Percentiles rank a stretch among this genome's conserved stretches.
These are phyloP conservation scores for Metschnikowia proteae DNA, from an alignment of 805 yeast species.

Conservation along the genomic window DNA sequence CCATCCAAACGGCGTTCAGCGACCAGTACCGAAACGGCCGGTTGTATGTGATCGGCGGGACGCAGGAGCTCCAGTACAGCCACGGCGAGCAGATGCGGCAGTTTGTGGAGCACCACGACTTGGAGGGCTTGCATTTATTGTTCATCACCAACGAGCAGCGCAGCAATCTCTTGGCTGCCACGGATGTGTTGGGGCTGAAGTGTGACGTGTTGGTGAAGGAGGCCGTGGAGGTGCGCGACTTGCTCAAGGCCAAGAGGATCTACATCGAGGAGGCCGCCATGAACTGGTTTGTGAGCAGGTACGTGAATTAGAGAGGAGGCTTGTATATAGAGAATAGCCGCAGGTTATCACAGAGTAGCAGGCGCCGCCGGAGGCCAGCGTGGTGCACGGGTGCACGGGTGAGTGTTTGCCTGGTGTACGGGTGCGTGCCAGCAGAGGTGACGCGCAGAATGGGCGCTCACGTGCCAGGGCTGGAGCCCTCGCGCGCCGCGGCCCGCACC, in stretches of 20 bases:
- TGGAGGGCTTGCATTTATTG: constrained; percentile 53
- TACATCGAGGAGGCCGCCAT: constrained; percentile 71
- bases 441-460: not conserved
- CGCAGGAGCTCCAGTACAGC: constrained; percentile 35
- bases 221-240: constrained; percentile 76
- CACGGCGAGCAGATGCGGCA: constrained; percentile 47
- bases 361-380: not conserved
- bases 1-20: constrained; percentile 78
- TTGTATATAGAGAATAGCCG: constrained; percentile 14
- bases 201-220: constrained; percentile 70
- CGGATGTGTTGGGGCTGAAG: constrained; percentile 48
- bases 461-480: constrained; percentile 24
- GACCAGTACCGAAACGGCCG: constrained; percentile 74
- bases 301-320: constrained; percentile 12
- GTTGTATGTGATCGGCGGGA: constrained; percentile 64
- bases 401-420: too few relatives aligned
- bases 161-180: constrained; percentile 57
- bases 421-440: not conserved
- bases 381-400: not conserved
- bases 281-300: constrained; percentile 48
- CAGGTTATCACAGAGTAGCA: too few relatives aligned
- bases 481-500: constrained; percentile 1
- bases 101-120: constrained; percentile 47
- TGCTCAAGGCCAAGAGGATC: constrained; percentile 73
- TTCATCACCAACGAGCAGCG: constrained; percentile 64